phyloP scores from a whole-genome alignment of 768 basidiomycete species.

The Lyophyllum decastes region DNA sequence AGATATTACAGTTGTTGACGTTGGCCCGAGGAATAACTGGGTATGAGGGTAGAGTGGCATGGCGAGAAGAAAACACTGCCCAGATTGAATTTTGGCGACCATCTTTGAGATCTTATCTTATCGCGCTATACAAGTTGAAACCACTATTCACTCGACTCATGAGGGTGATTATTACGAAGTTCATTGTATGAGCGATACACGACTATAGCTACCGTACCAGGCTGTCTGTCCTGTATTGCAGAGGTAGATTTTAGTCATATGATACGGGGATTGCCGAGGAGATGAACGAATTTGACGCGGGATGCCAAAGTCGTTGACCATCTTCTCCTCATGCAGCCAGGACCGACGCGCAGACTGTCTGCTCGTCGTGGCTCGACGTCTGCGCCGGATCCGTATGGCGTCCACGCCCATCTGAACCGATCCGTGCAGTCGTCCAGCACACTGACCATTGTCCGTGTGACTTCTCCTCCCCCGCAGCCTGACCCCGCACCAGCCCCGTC shows the following conservation, averaged over 20 bases:
- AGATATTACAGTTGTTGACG: constrained; percentile 44
- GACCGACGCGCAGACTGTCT: constrained; percentile 33
- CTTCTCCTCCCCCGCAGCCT: constrained; percentile 28
- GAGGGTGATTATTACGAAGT: too few relatives aligned
- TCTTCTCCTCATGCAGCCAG: not conserved
- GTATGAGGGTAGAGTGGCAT: constrained; percentile 53
- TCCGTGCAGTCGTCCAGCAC: constrained; percentile 60
- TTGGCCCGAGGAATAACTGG: constrained; percentile 39
- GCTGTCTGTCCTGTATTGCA: too few relatives aligned
- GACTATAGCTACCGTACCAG: too few relatives aligned
- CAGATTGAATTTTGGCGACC: too few relatives aligned
- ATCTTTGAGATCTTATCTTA: not conserved
- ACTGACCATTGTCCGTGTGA: constrained; percentile 76
- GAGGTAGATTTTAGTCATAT: not conserved
- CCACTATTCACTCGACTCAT: too few relatives aligned
- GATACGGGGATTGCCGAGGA: constrained; percentile 12
- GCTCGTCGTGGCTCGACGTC: constrained; percentile 67
- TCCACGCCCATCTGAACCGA: constrained; percentile 53
- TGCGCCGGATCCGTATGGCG: constrained; percentile 69
- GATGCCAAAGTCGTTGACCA: not conserved
- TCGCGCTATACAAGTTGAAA: not conserved
- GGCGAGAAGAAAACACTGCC: constrained; percentile 2
- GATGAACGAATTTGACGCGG: not conserved
- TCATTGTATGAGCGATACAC: too few relatives aligned
- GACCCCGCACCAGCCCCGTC: constrained; percentile 25